phyloP scores from a whole-genome alignment of 2,329 filamentous ascomycete genomes.

The Ophiocordyceps unilateralis region DNA sequence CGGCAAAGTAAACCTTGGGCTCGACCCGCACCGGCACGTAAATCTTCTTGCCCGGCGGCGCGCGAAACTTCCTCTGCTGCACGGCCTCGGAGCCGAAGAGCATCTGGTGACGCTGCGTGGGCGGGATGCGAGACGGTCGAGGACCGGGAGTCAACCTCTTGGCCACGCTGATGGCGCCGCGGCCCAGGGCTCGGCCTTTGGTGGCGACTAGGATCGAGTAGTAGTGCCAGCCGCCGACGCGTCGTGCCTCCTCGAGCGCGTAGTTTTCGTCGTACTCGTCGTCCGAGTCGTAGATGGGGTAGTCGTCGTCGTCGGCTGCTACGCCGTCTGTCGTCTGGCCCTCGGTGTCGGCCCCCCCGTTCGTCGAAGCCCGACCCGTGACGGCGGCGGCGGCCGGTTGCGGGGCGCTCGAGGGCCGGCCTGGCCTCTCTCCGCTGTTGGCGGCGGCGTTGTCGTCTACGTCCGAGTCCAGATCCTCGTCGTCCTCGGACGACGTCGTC shows the following conservation, averaged over 20 bases:
- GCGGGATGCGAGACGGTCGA: slow-evolving; percentile 35
- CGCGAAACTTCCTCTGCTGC: slow-evolving; percentile 45
- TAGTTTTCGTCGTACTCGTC: slow-evolving; percentile 64
- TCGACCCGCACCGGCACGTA: slow-evolving; percentile 92
- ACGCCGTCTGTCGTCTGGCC: slow-evolving; percentile 50
- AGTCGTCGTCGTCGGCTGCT: slow-evolving; percentile 43
- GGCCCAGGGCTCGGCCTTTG: slow-evolving; percentile 24
- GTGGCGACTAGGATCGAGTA: slow-evolving; percentile 39
- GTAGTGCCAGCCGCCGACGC: slow-evolving; percentile 63
- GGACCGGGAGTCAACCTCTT: slow-evolving; percentile 38
- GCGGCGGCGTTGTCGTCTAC: slow-evolving; percentile 38
- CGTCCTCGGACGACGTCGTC: slow-evolving; percentile 54
- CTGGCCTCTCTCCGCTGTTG: not conserved
- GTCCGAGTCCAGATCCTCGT: slow-evolving; percentile 53
- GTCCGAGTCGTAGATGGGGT: slow-evolving; percentile 72
- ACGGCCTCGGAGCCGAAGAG: slow-evolving; percentile 39
- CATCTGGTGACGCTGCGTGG: slow-evolving; percentile 33
- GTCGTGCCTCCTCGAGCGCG: slow-evolving; percentile 58
- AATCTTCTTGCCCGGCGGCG: slow-evolving; percentile 74
- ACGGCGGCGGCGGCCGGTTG: not conserved
- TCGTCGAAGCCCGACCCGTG: not conserved
- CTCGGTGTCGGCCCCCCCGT: slow-evolving; percentile 48
- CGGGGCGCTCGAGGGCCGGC: not conserved
- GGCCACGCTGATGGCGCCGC: slow-evolving; percentile 24
- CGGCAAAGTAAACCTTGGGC: slow-evolving; percentile 94